Evolutionary conservation across 495 filamentous ascomycete species (phyloP), one percentile per base, ranked within the genome.

Genomic region (Penicillium angulare): DNA sequence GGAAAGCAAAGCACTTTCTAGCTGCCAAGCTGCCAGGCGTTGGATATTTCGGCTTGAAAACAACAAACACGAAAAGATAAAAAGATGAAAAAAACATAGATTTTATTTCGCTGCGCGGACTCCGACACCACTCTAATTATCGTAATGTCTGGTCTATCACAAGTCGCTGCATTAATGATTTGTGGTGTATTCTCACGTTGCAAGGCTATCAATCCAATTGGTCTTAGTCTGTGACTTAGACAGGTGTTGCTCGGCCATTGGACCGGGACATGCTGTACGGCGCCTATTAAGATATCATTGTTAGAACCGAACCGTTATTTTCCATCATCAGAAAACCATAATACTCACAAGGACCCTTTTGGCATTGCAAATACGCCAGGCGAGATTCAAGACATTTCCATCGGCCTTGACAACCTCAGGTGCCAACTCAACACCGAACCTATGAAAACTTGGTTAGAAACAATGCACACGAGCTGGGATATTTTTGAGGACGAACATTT

Each of bases 341-440:
- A 33, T 24, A 80, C 90, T 70, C 77, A 95, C 93, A 68, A 97
- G 65, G 47, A 96, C 93, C 66, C 90, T 88, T 73, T 96, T 96
- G 21, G 92, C 95, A 65, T 92, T 93, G 65, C 87, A 95, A 51
- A 98, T 88, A 58, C 93, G 81, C 95, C 93, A 97, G 21, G 92
- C 89, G 35, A 98, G 75, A 61, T 95, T 95, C 61, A 76, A 82
- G 22, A 97, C 90, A 57, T 85, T 93, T 5, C 95, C 92, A 76
- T 98, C 93, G 1, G 91, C 89, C 48, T 86, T 84, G 34, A 98
- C 93, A 10, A 98, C 95, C 42, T 89, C 89, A 3, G 91, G 86
- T 6, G 95, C 89, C 53, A 98, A 86, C 67, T 98, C 95, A 50
- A 98, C 86, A 46, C 93, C 95, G 63, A 98, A 98, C 79, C 82